Conservation (phyloP, 2,329 filamentous ascomycete species). For the Chaetothyriales sp. region DNA sequence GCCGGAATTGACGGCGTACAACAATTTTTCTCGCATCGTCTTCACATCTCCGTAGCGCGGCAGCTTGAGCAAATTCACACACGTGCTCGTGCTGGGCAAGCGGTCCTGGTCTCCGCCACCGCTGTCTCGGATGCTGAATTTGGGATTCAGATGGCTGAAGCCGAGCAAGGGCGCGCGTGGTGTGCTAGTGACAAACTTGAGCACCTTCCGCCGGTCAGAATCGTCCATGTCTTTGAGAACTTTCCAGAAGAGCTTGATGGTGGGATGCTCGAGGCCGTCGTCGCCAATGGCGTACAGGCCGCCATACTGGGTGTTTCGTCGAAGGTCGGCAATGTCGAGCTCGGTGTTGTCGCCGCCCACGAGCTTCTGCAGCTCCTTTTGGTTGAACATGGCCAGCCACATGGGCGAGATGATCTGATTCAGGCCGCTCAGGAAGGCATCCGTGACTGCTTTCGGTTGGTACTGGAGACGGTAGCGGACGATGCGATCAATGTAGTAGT, state of each 20-base stretch:
- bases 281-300: conserved; percentile 84
- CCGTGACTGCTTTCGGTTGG: conserved; percentile 69
- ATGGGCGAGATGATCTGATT: conserved; percentile 76
- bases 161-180: conserved; percentile 80
- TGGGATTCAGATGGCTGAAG: conserved; percentile 71
- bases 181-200: conserved; percentile 93
- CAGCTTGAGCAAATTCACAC: conserved; percentile 86
- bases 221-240: conserved; percentile 68
- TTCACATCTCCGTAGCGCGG: conserved; percentile 60
- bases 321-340: conserved; percentile 77
- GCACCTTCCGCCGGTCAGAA: conserved; percentile 63
- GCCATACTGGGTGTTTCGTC: conserved; percentile 71
- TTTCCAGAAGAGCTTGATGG: conserved; percentile 78
- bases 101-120: conserved; percentile 56
- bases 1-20: conserved; percentile 80
- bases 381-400: conserved; percentile 98
- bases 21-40: conserved; percentile 60
- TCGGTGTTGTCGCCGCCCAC: conserved; percentile 76
- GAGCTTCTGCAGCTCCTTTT: conserved; percentile 81
- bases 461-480: conserved; percentile 71
- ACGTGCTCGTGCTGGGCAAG: conserved; percentile 86
- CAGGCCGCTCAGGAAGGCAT: conserved; percentile 75
- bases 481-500: conserved; percentile 88
- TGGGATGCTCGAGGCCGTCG: conserved; percentile 73
- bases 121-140: conserved; percentile 79